Evolutionary conservation across 139 green algal genomes (phyloP).

Genomic region (Coelastrella sp.): DNA sequence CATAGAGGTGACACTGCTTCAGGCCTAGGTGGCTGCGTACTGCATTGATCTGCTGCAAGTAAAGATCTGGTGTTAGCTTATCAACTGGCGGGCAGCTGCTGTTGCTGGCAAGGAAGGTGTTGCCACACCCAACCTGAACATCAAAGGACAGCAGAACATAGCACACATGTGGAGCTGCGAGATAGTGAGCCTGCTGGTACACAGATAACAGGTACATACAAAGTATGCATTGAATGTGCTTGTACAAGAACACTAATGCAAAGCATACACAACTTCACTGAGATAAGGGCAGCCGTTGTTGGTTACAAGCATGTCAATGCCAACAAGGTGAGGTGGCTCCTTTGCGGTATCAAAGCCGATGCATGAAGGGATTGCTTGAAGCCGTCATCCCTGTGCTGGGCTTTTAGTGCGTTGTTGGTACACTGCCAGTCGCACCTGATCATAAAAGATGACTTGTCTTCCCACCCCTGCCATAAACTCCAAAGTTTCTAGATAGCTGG

Average conservation of each 20-base stretch:
- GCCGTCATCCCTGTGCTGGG: too few species aligned
- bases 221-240: too few species aligned
- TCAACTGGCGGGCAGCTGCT: slow-evolving; percentile 25
- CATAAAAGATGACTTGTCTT: slow-evolving; percentile 46
- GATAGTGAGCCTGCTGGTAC: neutral
- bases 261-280: too few species aligned
- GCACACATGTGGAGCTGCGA: neutral
- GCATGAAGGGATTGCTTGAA: too few species aligned
- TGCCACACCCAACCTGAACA: slow-evolving; percentile 35
- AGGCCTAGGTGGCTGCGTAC: neutral
- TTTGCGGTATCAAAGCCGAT: too few species aligned
- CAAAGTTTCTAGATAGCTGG: slow-evolving; percentile 21
- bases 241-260: too few species aligned
- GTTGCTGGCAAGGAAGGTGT: slow-evolving; percentile 49
- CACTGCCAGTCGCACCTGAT: slow-evolving; percentile 26
- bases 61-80: slow-evolving; percentile 2
- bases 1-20: slow-evolving; percentile 28
- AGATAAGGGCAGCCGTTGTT: too few species aligned
- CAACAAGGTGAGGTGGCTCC: neutral
- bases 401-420: neutral
- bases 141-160: neutral
- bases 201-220: neutral
- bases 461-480: slow-evolving; percentile 47
- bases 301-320: neutral
- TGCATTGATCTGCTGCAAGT: slow-evolving; percentile 37